Evolutionary conservation across 331 rosid genomes (phyloP).

Genomic region (Prunus yedoensis): DNA sequence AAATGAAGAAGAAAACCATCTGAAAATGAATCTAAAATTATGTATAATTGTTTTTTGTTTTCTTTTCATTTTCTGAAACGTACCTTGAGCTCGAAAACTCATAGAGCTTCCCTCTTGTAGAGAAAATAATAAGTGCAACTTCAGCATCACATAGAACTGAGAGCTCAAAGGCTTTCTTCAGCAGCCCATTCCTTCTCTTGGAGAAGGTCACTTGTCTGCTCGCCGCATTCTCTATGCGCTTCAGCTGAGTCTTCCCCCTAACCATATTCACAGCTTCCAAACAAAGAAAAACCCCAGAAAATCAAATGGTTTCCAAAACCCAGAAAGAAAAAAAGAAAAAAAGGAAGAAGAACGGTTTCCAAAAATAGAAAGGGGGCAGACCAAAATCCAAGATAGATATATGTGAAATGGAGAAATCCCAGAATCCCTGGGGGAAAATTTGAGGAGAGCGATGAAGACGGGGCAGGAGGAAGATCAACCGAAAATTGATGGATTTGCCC

Average conservation of each 20-base stretch:
- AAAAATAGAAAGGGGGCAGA: slow-evolving; percentile 34
- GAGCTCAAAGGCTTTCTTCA: slow-evolving; percentile 89
- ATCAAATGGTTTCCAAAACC: slow-evolving; percentile 21
- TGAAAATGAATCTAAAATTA: no score
- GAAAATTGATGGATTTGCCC: slow-evolving; percentile 5
- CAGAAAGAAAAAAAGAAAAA: not conserved
- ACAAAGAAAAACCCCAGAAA: slow-evolving; percentile 1
- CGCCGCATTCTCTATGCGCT: slow-evolving; percentile 82
- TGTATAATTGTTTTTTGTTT: no score
- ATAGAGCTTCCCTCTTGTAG: slow-evolving; percentile 84
- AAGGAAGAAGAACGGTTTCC: slow-evolving; percentile 17
- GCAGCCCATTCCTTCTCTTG: slow-evolving; percentile 80
- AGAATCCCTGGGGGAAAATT: slow-evolving; percentile 45
- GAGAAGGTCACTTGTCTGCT: slow-evolving; percentile 95
- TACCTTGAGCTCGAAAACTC: slow-evolving; percentile 90
- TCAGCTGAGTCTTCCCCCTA: slow-evolving; percentile 92
- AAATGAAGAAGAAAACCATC: no score
- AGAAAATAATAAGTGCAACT: slow-evolving; percentile 83
- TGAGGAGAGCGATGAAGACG: not conserved
- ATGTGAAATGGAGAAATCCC: not conserved
- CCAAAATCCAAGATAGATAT: not conserved
- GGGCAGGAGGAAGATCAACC: not conserved
- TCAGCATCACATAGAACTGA: slow-evolving; percentile 97
- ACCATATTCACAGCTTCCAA: slow-evolving; percentile 49
- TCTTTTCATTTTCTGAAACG: not conserved